Evolutionary conservation across 768 basidiomycete genomes (phyloP), one percentile per base, ranked within the genome.

Genomic region (Melanogaster broomeanus): DNA sequence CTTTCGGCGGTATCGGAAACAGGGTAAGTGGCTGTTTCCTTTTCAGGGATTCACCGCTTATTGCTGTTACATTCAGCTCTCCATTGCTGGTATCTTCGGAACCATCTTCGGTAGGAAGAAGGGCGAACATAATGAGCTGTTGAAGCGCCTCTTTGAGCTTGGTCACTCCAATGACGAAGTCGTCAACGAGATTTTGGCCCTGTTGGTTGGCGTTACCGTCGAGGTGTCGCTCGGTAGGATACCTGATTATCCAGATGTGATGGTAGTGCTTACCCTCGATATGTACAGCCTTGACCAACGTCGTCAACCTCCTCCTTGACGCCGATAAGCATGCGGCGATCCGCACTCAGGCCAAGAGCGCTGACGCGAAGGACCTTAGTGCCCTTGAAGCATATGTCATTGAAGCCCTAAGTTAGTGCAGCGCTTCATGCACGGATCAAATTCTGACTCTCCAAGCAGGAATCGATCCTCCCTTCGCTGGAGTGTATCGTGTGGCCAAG

Each of bases 381-480:
- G 55, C 68, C 30, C 64, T 92, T 15, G 74, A 78, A 48, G 82
- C 79, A 24, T 84, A 81, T 59, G 79, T 83, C 12, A 74, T 77
- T 18, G 90, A 93, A 64, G 86, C 87, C 13, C 64, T 90, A 53
- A 80, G 88, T 89, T 47, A 59, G 86, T 79, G 0, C 16, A 50
- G n/a, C 5, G 10, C 31, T 13, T 41, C 30, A n/a, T 10, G 30
- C 5, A 16, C 11, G 24, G 4, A 42, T 24, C 24, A 12, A 3
- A 34, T 51, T 13, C 49, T 63, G 18, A 64, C 34, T 12, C 18
- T 15, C 25, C 8, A 50, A 46, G 9, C 46, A 90, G 88, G 90
- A 47, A 73, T 89, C 43, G 84, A 87, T 39, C 88, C 90, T 10
- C 78, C 84, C 3, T 84, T 91, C 74, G 78, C 76, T 48, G 88